Evolutionary conservation across 768 basidiomycete species (phyloP), one percentile per base, ranked within the genome.

Genomic region (Panaeolus papilionaceus): DNA sequence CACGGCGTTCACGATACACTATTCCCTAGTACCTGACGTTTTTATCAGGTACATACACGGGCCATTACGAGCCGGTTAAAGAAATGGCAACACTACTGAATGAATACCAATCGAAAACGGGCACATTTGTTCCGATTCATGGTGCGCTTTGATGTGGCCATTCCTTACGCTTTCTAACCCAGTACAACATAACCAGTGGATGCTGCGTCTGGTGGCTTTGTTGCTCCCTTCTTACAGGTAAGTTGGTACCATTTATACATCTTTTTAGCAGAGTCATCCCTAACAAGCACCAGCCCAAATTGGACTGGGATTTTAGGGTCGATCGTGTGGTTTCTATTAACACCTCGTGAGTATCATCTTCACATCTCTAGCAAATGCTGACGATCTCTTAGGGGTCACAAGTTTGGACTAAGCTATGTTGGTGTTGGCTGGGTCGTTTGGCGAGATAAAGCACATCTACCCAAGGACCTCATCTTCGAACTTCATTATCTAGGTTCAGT

Each of bases 61-160:
- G 91, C 0, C 85, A 86, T 69, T 86, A 84, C 72, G 95, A 96
- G 72, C 88, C 91, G 10, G 95, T 97, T 38, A 86, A 92, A 75
- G 92, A 90, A 75, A 92, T 97, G 89, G 82, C 91, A 0, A 88
- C 89, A 44, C 83, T 92, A 7, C 81, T 90, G 42, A 88, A 90
- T 71, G 83, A 86, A 70, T 88, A 86, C 72, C 84, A 91, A 73
- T 77, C 77, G n/a, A 81, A 84, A 73, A 89, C 88, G 0, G 89
- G 90, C 0, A 75, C 81, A 67, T 80, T 75, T 61, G 80, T 92
- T 33, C 89, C 89, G 1, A 91, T 92, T 64, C 90, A 92, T 75
- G 90, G 95, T 75, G 84, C 84, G 79, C 82, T 16, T 49, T 44
- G 9, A n/a, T 33, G 10, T 33, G 10, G 33, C 33, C 3, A 16